These are phyloP conservation scores for Phytophthora cactorum DNA, from an alignment of 352 stramenopile species.

Conservation along the genomic window DNA sequence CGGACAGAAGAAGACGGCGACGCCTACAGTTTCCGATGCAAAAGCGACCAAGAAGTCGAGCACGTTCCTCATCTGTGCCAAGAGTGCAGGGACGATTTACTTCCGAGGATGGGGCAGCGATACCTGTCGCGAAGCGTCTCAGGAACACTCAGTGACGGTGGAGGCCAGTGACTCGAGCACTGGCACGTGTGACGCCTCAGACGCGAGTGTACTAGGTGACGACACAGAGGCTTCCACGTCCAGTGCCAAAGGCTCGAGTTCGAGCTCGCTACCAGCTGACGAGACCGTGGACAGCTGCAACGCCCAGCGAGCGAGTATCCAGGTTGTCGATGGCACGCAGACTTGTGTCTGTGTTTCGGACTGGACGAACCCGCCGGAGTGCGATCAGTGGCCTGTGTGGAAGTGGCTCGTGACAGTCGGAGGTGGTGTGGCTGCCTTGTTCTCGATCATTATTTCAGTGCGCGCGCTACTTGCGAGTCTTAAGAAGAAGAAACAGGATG, in stretches of 20 bases:
- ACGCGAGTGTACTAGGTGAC: not conserved
- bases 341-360: slow-evolving; percentile 69
- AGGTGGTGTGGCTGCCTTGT: slow-evolving; percentile 61
- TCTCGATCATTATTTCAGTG: slow-evolving; percentile 64
- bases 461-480: slow-evolving; percentile 44
- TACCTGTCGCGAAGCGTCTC: slow-evolving; percentile 55
- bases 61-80: slow-evolving; percentile 71
- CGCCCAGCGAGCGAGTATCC: slow-evolving; percentile 50
- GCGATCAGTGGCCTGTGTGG: slow-evolving; percentile 56
- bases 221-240: not conserved
- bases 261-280: slow-evolving; percentile 25
- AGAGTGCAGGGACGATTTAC: slow-evolving; percentile 56
- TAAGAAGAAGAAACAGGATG: slow-evolving; percentile 34
- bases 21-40: slow-evolving; percentile 46
- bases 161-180: slow-evolving; percentile 37
- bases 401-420: slow-evolving; percentile 66
- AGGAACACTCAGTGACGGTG: slow-evolving; percentile 54
- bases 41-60: slow-evolving; percentile 38
- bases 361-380: slow-evolving; percentile 61
- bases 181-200: slow-evolving; percentile 26
- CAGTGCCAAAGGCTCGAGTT: slow-evolving; percentile 4
- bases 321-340: slow-evolving; percentile 38
- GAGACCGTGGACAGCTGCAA: slow-evolving; percentile 54
- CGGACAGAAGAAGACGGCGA: slow-evolving; percentile 73
- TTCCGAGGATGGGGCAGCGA: slow-evolving; percentile 69